phyloP scores from a whole-genome alignment of 306 rosid genomes.

The Corylus avellana region DNA sequence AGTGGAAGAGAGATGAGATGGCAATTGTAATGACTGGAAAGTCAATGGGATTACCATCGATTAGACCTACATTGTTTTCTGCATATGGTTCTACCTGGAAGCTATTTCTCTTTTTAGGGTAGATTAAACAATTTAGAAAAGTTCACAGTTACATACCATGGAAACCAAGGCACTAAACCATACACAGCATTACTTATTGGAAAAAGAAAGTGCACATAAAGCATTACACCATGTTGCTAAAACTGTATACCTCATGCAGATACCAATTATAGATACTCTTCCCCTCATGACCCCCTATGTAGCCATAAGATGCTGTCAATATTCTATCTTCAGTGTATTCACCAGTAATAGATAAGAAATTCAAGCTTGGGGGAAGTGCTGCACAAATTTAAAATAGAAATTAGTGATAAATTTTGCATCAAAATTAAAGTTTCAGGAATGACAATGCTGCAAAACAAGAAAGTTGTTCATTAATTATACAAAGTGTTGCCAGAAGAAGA shows the following conservation, averaged over 20 bases:
- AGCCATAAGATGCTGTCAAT: conserved; percentile 97
- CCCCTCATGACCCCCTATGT: conserved; percentile 98
- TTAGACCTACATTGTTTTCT: not conserved
- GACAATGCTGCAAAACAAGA: not conserved
- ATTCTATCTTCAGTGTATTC: conserved; percentile 84
- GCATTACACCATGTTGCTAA: not conserved
- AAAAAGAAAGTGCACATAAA: not conserved
- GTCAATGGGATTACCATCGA: not conserved
- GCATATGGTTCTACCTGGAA: not conserved
- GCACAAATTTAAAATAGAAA: conserved; percentile 35
- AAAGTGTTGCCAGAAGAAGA: conserved; percentile 15
- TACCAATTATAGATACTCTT: conserved; percentile 90
- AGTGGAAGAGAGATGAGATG: not conserved
- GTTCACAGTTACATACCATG: not conserved
- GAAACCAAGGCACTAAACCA: not conserved
- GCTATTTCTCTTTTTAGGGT: not conserved
- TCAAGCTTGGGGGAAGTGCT: conserved; percentile 98
- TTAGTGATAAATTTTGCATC: conserved; percentile 8
- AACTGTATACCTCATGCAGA: conserved; percentile 76
- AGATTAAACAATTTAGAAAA: not conserved
- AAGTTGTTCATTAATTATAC: not conserved
- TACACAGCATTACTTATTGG: not conserved
- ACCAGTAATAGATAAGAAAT: conserved; percentile 93
- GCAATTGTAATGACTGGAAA: not conserved
- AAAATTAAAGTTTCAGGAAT: conserved; percentile 1